Conservation (phyloP, 2,329 filamentous ascomycete species). For the Esteya vermicola region DNA sequence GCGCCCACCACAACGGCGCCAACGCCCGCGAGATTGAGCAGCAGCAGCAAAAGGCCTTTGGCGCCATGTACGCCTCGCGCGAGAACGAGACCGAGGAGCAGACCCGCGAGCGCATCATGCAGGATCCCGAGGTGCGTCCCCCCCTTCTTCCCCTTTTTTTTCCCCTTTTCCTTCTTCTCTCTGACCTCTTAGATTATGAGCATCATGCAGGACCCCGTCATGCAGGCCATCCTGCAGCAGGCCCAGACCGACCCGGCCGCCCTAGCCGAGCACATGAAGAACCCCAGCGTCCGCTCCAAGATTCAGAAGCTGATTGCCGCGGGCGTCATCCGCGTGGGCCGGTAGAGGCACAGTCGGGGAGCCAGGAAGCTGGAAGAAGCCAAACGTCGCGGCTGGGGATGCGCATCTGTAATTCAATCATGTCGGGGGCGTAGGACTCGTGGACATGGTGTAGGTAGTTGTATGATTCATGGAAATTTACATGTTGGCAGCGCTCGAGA, state of each 20-base stretch:
- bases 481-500: too few species aligned
- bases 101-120: slow-evolving; percentile 79
- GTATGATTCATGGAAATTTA: too few species aligned
- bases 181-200: slow-evolving; percentile 50
- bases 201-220: slow-evolving; percentile 90
- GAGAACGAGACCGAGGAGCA: slow-evolving; percentile 95
- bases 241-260: slow-evolving; percentile 87
- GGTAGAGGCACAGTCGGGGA: background rate
- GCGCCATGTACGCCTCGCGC: slow-evolving; percentile 77
- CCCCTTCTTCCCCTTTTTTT: background rate
- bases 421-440: too few species aligned
- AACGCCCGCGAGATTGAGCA: slow-evolving; percentile 86
- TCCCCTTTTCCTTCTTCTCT: background rate
- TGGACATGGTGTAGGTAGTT: too few species aligned
- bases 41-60: slow-evolving; percentile 84
- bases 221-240: slow-evolving; percentile 95
- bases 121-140: slow-evolving; percentile 72
- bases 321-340: slow-evolving; percentile 64
- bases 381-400: background rate
- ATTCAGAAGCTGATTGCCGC: slow-evolving; percentile 91
- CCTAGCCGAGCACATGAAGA: slow-evolving; percentile 94
- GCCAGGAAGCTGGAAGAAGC: too few species aligned
- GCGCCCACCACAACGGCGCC: slow-evolving; percentile 51
- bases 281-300: slow-evolving; percentile 70
- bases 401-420: too few species aligned